Conservation (phyloP, 2,329 filamentous ascomycete species). For the Penicillium freii region DNA sequence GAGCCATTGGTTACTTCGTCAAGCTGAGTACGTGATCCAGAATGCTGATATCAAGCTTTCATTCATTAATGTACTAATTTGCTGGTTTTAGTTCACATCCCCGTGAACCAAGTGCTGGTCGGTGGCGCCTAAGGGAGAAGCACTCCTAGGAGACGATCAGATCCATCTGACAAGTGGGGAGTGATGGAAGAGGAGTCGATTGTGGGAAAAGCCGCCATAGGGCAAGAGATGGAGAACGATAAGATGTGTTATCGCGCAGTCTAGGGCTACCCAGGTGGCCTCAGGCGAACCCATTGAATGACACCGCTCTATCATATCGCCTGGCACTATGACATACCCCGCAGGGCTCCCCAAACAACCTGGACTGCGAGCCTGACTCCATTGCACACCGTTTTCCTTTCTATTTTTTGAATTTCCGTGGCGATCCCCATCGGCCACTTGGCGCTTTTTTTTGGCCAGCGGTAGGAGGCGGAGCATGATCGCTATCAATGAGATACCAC, state of each 20-base stretch:
- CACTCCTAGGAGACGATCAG: background rate
- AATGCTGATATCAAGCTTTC: background rate
- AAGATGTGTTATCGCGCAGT: background rate
- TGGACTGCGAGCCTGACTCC: background rate
- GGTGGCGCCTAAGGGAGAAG: constrained; percentile 41
- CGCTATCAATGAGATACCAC: constrained; percentile 28
- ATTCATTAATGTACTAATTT: constrained; percentile 13
- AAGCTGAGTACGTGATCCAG: constrained; percentile 53
- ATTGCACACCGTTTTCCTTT: background rate
- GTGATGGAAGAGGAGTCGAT: background rate
- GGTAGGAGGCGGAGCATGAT: constrained; percentile 17
- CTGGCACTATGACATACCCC: background rate
- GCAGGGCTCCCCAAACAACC: background rate
- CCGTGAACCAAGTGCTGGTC: constrained; percentile 52
- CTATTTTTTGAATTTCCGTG: constrained; percentile 13
- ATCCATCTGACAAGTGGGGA: background rate
- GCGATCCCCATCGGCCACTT: constrained; percentile 3
- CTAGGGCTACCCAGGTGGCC: background rate
- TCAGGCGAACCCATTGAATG: background rate
- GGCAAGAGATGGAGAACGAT: background rate
- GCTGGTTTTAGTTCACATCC: constrained; percentile 46
- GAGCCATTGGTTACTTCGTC: constrained; percentile 59
- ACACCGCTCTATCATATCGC: background rate
- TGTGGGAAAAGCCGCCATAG: background rate
- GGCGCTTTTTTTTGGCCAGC: constrained; percentile 20